Evolutionary conservation across 2,329 filamentous ascomycete species (phyloP).

Genomic region (Coleophoma eucalyptorum): DNA sequence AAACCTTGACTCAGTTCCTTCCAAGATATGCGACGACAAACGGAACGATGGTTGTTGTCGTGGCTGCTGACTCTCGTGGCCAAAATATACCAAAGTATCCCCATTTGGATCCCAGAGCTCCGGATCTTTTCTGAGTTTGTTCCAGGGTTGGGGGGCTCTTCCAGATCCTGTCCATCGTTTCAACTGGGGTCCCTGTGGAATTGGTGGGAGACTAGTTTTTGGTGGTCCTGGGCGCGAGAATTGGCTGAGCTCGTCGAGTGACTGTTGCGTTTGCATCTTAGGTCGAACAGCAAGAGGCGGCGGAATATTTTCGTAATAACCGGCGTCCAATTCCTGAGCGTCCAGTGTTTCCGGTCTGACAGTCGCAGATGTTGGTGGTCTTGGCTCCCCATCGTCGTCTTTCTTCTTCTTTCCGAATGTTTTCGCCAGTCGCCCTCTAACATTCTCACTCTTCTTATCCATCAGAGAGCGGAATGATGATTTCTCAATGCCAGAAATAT

Average conservation of each 20-base stretch:
- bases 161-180: slow-evolving; percentile 51
- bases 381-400: slow-evolving; percentile 20
- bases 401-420: slow-evolving; percentile 47
- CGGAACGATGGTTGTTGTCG: slow-evolving; percentile 50
- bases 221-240: slow-evolving; percentile 28
- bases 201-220: slow-evolving; percentile 36
- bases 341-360: slow-evolving; percentile 6
- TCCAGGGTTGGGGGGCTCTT: slow-evolving; percentile 47
- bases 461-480: slow-evolving; percentile 47
- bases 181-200: slow-evolving; percentile 38
- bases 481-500: slow-evolving; percentile 51
- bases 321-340: slow-evolving; percentile 12
- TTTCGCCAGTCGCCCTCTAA: slow-evolving; percentile 49
- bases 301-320: slow-evolving; percentile 6
- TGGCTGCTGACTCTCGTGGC: slow-evolving; percentile 36
- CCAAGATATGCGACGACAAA: slow-evolving; percentile 54
- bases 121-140: slow-evolving; percentile 54
- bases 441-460: slow-evolving; percentile 52
- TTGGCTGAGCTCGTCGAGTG: slow-evolving; percentile 3
- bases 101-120: slow-evolving; percentile 59
- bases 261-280: not conserved
- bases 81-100: slow-evolving; percentile 55
- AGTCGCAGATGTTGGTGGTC: slow-evolving; percentile 11
- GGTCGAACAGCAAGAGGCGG: not conserved
- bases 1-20: slow-evolving; percentile 50